Percentiles rank a stretch among this genome's conserved stretches.
These are phyloP conservation scores for Lumnitzera racemosa DNA, from an alignment of 345 rosid species.

Conservation along the genomic window DNA sequence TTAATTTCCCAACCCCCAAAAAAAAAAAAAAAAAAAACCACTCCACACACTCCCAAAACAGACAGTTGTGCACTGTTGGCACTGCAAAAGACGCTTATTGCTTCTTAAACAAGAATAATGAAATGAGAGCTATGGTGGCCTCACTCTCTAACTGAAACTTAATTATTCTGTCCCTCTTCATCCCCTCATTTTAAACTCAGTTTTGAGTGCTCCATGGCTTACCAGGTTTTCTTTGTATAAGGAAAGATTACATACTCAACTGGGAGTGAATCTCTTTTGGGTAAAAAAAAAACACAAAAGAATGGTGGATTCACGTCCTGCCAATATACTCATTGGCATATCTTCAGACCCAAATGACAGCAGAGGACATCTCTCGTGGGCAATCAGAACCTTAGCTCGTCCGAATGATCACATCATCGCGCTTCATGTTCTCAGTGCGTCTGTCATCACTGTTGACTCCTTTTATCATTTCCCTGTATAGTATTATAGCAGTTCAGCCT, in stretches of 20 bases:
- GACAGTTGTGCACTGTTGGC: not conserved
- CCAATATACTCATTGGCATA: conserved; percentile 67
- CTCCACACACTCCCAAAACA: not conserved
- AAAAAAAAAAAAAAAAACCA: not conserved
- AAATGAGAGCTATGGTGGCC: conserved; percentile 18
- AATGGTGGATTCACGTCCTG: conserved; percentile 42
- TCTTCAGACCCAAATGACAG: conserved; percentile 51
- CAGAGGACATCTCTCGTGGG: conserved; percentile 74
- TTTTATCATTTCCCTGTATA: not conserved
- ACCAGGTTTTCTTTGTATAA: too few relatives aligned
- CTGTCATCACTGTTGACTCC: not conserved
- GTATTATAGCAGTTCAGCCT: not conserved
- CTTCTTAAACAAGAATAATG: conserved; percentile 56
- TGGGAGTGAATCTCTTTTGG: too few relatives aligned
- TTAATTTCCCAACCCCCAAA: conserved; percentile 15
- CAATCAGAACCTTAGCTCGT: conserved; percentile 60
- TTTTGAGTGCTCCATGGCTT: too few relatives aligned
- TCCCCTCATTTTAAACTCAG: too few relatives aligned
- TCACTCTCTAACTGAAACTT: not conserved
- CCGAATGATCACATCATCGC: conserved; percentile 71
- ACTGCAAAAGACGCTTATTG: conserved; percentile 19
- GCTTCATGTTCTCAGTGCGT: conserved; percentile 63
- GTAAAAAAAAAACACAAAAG: not conserved
- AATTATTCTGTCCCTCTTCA: too few relatives aligned
- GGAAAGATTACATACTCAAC: too few relatives aligned